Evolutionary conservation across 148 eudicot genomes (phyloP).

Genomic region (Chenopodium formosanum): DNA sequence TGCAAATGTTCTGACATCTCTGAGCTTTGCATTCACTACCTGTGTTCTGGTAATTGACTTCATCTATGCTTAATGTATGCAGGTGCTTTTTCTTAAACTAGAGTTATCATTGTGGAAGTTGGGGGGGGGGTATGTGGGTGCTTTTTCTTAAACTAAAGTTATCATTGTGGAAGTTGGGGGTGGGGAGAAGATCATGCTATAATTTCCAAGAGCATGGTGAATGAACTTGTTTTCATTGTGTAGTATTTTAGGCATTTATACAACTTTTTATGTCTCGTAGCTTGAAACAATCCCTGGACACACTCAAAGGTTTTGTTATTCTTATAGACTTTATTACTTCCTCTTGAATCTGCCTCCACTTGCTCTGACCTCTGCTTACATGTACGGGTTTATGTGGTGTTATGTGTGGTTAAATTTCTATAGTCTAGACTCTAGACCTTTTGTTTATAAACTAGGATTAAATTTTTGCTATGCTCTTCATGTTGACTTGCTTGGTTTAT

Average conservation of each 20-base stretch:
- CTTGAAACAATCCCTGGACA: not conserved
- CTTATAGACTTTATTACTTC: not conserved
- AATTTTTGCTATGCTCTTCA: not conserved
- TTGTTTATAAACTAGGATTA: not conserved
- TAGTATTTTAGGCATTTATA: not conserved
- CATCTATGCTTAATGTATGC: not conserved
- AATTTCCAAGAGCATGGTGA: not conserved
- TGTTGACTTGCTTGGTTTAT: not conserved
- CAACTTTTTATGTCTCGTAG: not conserved
- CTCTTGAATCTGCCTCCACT: not conserved
- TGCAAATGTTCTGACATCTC: slow-evolving; percentile 75
- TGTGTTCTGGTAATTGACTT: slow-evolving; percentile 73
- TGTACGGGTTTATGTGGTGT: not conserved
- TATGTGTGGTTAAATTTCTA: not conserved
- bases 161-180: not conserved
- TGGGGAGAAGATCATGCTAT: not conserved
- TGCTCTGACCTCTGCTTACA: not conserved
- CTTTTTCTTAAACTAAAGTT: not conserved
- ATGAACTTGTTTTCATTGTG: not conserved
- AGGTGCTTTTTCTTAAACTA: not conserved
- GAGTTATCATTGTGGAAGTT: not conserved
- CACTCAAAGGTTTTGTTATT: not conserved
- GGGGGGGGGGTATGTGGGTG: not conserved
- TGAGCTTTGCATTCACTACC: slow-evolving; percentile 79
- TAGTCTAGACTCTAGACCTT: too few relatives aligned